Base-by-base conservation (phyloP, 495 filamentous ascomycete species). In the Trichoderma orchidacearum region DNA sequence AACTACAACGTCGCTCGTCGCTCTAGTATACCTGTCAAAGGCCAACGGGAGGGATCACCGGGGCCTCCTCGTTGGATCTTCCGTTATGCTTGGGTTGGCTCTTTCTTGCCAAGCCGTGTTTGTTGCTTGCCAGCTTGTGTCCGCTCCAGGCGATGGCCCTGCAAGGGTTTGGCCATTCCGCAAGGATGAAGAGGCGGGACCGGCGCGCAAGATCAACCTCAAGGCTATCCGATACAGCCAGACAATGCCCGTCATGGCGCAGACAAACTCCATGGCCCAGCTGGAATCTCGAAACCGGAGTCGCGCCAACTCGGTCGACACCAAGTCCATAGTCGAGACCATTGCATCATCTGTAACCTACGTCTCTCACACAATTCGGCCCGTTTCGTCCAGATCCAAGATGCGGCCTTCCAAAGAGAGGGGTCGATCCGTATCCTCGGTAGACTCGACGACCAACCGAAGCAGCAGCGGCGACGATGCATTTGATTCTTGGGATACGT, bases 401-500 rank as follows among this genome's bases (percentile, higher is more conserved):
- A 45, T 58, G 59, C 52, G 51, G 51, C 11, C 54, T 27, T 25
- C 61, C 60, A 31, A 63, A 53, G 36, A 54, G 62, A 56, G 68
- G 58, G 65, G 62, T 17, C 68, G 69, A 30, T 59, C 68, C 21
- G 30, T 63, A 11, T 77, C n/a, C n/a, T n/a, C 73, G 12, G 54
- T 71, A 5, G 72, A 74, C 28, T 67, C 70, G 3, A 56, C 34
- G 13, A 56, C 68, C 8, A 68, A 70, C 11, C 64, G 65, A 1
- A 59, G 30, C 25, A 61, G 66, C 31, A 54, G 60, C 6, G 62
- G 56, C 0, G 73, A 79, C 30, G 81, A 84, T 58, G 81, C 80
- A 1, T 85, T 87, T 58, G 84, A 87, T 57, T 78, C 77, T 5
- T 87, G 82, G 82, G 84, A 87, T 61, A 85, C 81, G 0, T 84